A percentile compares a stretch with the other conserved stretches of the same genome.
Evolutionary conservation across 1,139 yeast species (phyloP).

Genomic region (Suhomyces panamericanus): DNA sequence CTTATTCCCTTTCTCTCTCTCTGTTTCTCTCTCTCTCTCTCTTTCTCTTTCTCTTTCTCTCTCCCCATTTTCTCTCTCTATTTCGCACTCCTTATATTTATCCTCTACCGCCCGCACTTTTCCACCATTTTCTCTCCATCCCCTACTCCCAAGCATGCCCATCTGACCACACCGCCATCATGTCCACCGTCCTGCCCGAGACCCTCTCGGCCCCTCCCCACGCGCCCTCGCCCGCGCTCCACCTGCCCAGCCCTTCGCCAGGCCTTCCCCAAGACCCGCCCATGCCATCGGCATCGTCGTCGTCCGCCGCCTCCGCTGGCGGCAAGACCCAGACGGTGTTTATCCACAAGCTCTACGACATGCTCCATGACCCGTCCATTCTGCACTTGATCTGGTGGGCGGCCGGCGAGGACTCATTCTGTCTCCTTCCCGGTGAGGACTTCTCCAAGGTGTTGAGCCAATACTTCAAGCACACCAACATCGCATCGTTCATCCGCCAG

Average conservation of each 20-base stretch:
- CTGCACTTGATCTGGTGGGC: slow-evolving; percentile 58
- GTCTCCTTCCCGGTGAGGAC: slow-evolving; percentile 53
- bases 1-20: background rate
- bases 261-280: slow-evolving; percentile 7
- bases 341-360: slow-evolving; percentile 62
- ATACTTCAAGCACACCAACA: slow-evolving; percentile 76
- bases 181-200: slow-evolving; percentile 5
- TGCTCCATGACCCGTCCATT: slow-evolving; percentile 56
- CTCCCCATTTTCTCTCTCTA: background rate
- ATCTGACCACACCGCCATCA: slow-evolving; percentile 1
- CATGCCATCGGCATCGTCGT: slow-evolving; percentile 13
- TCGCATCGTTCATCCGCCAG: slow-evolving; percentile 67
- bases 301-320: slow-evolving; percentile 24
- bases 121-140: background rate
- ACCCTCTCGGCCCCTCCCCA: slow-evolving; percentile 2
- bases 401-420: slow-evolving; percentile 42
- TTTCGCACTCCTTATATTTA: background rate
- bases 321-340: slow-evolving; percentile 56
- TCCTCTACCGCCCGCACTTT: background rate
- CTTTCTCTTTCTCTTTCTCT: background rate
- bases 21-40: background rate
- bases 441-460: slow-evolving; percentile 61
- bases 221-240: slow-evolving; percentile 1
- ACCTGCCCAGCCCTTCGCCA: slow-evolving; percentile 11
- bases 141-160: background rate